phyloP scores from a whole-genome alignment of 345 rosid species.

The Citrus medica region DNA sequence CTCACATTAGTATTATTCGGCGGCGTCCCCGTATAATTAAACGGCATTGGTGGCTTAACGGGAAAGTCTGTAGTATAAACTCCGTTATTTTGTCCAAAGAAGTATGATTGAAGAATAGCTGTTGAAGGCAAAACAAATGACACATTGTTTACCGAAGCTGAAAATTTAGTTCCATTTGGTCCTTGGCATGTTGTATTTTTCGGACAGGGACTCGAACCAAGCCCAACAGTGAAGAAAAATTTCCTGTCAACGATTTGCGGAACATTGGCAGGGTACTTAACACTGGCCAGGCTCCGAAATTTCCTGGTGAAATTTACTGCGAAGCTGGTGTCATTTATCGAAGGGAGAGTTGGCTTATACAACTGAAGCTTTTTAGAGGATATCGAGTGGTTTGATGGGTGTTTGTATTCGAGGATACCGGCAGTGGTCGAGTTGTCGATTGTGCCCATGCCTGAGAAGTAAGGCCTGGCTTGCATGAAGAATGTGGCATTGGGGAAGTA shows the following conservation, averaged over 20 bases:
- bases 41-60: constrained; percentile 14
- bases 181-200: constrained; percentile 43
- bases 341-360: constrained; percentile 39
- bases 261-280: constrained; percentile 41
- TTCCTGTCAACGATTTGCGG: constrained; percentile 31
- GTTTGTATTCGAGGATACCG: constrained; percentile 40
- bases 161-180: constrained; percentile 37
- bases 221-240: constrained; percentile 43
- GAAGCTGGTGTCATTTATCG: constrained; percentile 27
- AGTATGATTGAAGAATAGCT: constrained; percentile 43
- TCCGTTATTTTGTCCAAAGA: constrained; percentile 31
- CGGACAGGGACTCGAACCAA: constrained; percentile 39
- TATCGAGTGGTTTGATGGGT: constrained; percentile 10
- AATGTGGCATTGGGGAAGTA: constrained; percentile 36
- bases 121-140: constrained; percentile 38
- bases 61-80: constrained; percentile 48
- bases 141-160: constrained; percentile 40
- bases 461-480: constrained; percentile 45
- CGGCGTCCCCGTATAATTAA: constrained; percentile 32
- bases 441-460: constrained; percentile 31
- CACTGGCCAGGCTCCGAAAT: constrained; percentile 38
- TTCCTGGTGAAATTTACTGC: constrained; percentile 28
- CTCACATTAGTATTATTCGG: constrained; percentile 36
- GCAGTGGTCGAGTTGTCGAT: constrained; percentile 44
- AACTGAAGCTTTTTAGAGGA: constrained; percentile 20